Base-by-base conservation (phyloP, 306 rosid species). In the Sesbania bispinosa region DNA sequence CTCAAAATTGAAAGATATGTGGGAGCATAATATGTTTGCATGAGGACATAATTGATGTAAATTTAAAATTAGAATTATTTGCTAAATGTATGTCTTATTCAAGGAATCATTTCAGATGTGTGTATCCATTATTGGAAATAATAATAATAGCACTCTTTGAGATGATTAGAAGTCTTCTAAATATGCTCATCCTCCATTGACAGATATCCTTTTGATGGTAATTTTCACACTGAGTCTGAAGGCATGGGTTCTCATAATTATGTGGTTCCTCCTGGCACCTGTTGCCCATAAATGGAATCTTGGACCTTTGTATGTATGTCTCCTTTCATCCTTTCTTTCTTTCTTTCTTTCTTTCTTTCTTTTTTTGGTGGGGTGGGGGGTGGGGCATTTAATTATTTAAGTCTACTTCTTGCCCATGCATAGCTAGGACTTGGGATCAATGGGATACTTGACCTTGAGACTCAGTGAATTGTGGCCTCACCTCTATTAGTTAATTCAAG, bases 231-330 rank as follows among this genome's bases (percentile, higher is more conserved):
- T 91, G 62, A 90, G 96, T 76, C 61, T 90, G 77, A 94, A 86
- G 88, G 81, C 81, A 58, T 94, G 98, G 98, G 54, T 66, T 59
- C 59, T 84, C 63, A 87, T 91, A 68, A 46, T 88, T 41, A 42
- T 90, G 79, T 90, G 97, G 98, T 94, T 94, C 85, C 73, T 90
- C 83, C 57, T 90, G 67, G 96, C 98, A 77, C 97, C 97, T 55
- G 76, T 90, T 79, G 96, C 97, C 75, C 89, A 90, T 78, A 86
- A 79, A 78, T 90, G 85, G 89, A 86, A 86, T 65, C 86, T 94
- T 26, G 97, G 98, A 72, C 98, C 96, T 71, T 75, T 94, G 81
- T 94, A 83, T 77, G 97, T 94, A 88, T 74, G 98, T 77, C 38
- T 42, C 14, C 38, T 66, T 68, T 19, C 76, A 42, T 42, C 39